A percentile compares a stretch with the other conserved stretches of the same genome.
Conservation (phyloP, 2,329 filamentous ascomycete genomes). For the Aspergillus sp. region DNA sequence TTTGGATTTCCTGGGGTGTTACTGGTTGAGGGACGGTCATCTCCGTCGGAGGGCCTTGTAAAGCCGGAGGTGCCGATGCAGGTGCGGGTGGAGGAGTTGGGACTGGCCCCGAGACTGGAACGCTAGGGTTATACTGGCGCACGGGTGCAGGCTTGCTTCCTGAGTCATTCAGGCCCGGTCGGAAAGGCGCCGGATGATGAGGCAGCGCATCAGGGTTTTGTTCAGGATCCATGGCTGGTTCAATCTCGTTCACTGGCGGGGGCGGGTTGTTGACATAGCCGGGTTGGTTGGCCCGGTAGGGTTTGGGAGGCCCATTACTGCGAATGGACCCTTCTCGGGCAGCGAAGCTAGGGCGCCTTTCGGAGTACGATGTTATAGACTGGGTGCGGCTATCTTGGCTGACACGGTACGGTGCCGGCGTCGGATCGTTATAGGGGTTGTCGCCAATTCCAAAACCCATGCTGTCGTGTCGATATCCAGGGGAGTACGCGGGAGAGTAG, state of each 20-base stretch:
- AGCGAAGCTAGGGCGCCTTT: constrained; percentile 9
- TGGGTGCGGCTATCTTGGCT: constrained; percentile 13
- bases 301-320: constrained; percentile 21
- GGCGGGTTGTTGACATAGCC: constrained; percentile 18
- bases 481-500: not conserved
- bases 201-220: constrained; percentile 57
- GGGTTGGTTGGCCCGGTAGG: constrained; percentile 22
- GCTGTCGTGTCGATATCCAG: constrained; percentile 15
- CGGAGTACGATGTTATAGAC: constrained; percentile 12
- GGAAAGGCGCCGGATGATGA: constrained; percentile 55
- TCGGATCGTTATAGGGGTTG: constrained; percentile 21
- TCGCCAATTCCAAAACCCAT: constrained; percentile 21
- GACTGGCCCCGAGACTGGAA: constrained; percentile 17
- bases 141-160: constrained; percentile 51
- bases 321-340: constrained; percentile 12
- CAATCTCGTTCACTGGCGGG: constrained; percentile 12
- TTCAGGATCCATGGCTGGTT: constrained; percentile 20
- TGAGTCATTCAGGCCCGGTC: constrained; percentile 48
- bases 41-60: constrained; percentile 20
- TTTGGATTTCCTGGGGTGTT: constrained; percentile 75
- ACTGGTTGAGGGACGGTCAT: constrained; percentile 53
- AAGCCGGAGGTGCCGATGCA: constrained; percentile 30
- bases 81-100: not conserved
- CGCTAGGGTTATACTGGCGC: constrained; percentile 48
- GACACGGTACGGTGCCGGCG: constrained; percentile 16